These are phyloP conservation scores for Myxozyma geophila DNA, from an alignment of 805 yeast species.

Conservation along the genomic window DNA sequence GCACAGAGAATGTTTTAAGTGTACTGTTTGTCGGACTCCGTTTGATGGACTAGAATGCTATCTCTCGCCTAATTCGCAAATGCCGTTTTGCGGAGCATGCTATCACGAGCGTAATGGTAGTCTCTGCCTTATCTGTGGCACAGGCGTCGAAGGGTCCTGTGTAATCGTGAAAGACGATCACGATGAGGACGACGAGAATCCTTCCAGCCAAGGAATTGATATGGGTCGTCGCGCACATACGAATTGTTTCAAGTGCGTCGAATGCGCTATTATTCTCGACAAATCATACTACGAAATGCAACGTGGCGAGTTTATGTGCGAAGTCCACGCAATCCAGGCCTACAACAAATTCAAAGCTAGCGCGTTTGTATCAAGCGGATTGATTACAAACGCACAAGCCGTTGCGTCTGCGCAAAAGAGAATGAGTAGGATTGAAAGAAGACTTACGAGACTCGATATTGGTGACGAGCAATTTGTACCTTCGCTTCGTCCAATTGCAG, in stretches of 20 bases:
- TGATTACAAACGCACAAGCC: not conserved
- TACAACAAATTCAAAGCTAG: slow-evolving; percentile 19
- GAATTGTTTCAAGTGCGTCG: slow-evolving; percentile 68
- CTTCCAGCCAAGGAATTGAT: not conserved
- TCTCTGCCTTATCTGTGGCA: slow-evolving; percentile 68
- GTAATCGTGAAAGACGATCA: slow-evolving; percentile 55
- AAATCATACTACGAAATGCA: slow-evolving; percentile 45
- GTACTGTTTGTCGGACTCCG: slow-evolving; percentile 59
- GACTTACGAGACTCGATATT: not conserved
- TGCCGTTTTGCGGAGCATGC: slow-evolving; percentile 81
- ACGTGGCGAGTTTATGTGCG: slow-evolving; percentile 45
- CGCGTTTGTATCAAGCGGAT: slow-evolving; percentile 11
- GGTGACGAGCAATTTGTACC: not conserved
- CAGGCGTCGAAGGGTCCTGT: slow-evolving; percentile 89
- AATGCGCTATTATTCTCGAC: slow-evolving; percentile 51
- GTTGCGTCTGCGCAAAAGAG: slow-evolving; percentile 8
- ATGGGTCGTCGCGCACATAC: slow-evolving; percentile 63
- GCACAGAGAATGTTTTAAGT: slow-evolving; percentile 86
- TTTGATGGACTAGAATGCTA: slow-evolving; percentile 51
- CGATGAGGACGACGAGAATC: not conserved
- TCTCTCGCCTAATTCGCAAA: slow-evolving; percentile 65
- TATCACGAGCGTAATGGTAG: slow-evolving; percentile 77
- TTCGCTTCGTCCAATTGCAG: not conserved
- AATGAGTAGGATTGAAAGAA: slow-evolving; percentile 11
- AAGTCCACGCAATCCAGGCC: slow-evolving; percentile 44